Evolutionary conservation across 2,329 filamentous ascomycete genomes (phyloP), one percentile per base, ranked within the genome.

Genomic region (Xylaria sp.): DNA sequence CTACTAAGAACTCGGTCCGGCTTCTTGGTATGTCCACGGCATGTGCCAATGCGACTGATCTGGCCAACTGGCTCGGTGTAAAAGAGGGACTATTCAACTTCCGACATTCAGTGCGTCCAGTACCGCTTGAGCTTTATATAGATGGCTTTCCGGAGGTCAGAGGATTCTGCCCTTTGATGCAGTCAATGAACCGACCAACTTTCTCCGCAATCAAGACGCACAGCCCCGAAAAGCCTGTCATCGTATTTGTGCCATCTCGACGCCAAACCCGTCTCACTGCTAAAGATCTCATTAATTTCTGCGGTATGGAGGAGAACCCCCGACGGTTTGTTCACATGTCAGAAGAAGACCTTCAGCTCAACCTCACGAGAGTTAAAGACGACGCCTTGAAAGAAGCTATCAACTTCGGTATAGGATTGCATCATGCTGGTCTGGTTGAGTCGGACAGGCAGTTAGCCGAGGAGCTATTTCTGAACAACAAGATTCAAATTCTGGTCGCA

Each of bases 1-100:
- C 97, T 70, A 97, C 93, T 50, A 94, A 97, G 77, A 94, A 91
- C 61, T 89, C 94, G 0, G 95, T 99, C 25, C 89, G 96, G 4
- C 85, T 99, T 5, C 87, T 99, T 71, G 96, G 96, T n/a, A 99
- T 99, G 97, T 99, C 96, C 1, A 99, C 96, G 20, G 97, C 96
- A 10, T 98, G 95, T 76, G 96, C 96, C 15, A 99, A 99, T 78
- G 96, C 97, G 1, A 92, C 89, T 15, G 97, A 99, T 79, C 86
- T 99, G 44, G 97, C 88, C 1, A 98, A 97, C 77, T 99, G 96
- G 96, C 87, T 99, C 2, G 96, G 96, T 56, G 97, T 99, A 48
- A 98, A 97, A 78, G 92, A 97, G 76, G 95, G 91, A 0, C 82
- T 99, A 28, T 99, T 97, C 87, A 99, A 99, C 81, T 99, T 99